Conservation (phyloP, 805 yeast genomes). For the Wickerhamomyces bovis region DNA sequence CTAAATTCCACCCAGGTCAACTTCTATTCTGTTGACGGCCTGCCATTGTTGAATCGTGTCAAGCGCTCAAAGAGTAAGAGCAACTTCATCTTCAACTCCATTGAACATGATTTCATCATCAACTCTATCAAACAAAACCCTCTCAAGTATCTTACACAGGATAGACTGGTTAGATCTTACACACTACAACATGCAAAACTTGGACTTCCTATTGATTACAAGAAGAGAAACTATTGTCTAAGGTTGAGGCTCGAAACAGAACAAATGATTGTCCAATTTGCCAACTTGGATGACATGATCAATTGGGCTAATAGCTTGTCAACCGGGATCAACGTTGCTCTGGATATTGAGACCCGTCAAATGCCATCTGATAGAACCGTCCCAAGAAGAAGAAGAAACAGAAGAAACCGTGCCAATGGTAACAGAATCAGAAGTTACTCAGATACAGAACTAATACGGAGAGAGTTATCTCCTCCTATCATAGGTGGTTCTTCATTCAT, state of each 20-base stretch:
- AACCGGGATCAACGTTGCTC: constrained; percentile 72
- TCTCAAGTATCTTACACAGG: constrained; percentile 6
- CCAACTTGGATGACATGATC: constrained; percentile 58
- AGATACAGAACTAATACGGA: constrained; percentile 22
- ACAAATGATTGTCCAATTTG: constrained; percentile 68
- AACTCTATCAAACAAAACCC: constrained; percentile 15
- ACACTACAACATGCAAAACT: constrained; percentile 78
- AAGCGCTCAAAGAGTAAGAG: constrained; percentile 22
- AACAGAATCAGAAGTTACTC: constrained; percentile 23
- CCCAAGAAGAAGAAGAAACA: constrained; percentile 54
- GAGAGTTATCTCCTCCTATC: constrained; percentile 21
- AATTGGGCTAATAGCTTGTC: constrained; percentile 72
- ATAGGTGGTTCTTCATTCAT: neutral
- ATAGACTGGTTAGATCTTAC: constrained; percentile 51
- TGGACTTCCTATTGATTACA: constrained; percentile 84
- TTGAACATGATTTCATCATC: constrained; percentile 22
- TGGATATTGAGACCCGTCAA: constrained; percentile 67
- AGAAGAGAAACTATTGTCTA: constrained; percentile 59
- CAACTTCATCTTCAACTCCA: constrained; percentile 19
- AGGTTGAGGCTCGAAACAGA: constrained; percentile 78
- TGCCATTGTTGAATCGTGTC: constrained; percentile 25
- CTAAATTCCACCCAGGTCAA: constrained; percentile 84
- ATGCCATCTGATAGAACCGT: constrained; percentile 75
- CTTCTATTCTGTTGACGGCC: constrained; percentile 44
- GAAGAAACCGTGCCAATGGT: constrained; percentile 1